Base-by-base conservation (phyloP, 352 stramenopile genomes). In the Phytopythium oedochilum region DNA sequence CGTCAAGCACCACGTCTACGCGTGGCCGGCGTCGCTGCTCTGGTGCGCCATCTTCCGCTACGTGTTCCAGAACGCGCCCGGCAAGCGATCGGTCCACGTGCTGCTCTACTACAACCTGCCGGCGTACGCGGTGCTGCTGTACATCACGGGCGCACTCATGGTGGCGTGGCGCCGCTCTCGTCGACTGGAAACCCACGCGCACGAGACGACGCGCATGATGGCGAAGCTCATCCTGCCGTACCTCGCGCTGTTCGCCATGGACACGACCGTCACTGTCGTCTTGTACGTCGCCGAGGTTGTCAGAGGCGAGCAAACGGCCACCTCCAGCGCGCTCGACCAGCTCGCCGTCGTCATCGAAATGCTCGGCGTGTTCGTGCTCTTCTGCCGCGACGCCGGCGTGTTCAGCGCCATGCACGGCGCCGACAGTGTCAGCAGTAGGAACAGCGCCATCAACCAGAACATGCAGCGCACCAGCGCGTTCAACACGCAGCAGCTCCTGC, bases 201-300 rank as follows among this genome's bases (percentile, higher is more conserved):
- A 94, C 57, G 71, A 71, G 12, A 91, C 84, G 20, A 94, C 84
- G 32, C 68, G 79, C 10, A 68, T 70, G 47, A 94, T 94, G 84
- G 80, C 84, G n/a, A 89, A 91, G 59, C 78, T 83, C 50, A 94
- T 94, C 47, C 32, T 91, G 52, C 84, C 84, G 2, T 94, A 91
- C 59, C 60, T 94, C 7, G 71, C 64, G 0, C 69, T 94, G 1
- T 94, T 92, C 60, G 73, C 67, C 0, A 35, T 56, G 5, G 77
- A 81, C 59, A 87, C 76, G 23, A 28, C 62, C 17, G 55, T 86
- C 29, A 61, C 63, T 1, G 73, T 94, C 32, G 48, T 67, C 7
- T 55, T 94, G 9, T 92, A 87, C 48, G 18, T 88, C 4, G 44
- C 75, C 8, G 61, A 89, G 50, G 40, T 85, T 12, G 44, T 48